Percentiles rank a stretch among this genome's conserved stretches.
Evolutionary conservation across 768 basidiomycete species (phyloP).

Genomic region (Panaeolus papilionaceus): DNA sequence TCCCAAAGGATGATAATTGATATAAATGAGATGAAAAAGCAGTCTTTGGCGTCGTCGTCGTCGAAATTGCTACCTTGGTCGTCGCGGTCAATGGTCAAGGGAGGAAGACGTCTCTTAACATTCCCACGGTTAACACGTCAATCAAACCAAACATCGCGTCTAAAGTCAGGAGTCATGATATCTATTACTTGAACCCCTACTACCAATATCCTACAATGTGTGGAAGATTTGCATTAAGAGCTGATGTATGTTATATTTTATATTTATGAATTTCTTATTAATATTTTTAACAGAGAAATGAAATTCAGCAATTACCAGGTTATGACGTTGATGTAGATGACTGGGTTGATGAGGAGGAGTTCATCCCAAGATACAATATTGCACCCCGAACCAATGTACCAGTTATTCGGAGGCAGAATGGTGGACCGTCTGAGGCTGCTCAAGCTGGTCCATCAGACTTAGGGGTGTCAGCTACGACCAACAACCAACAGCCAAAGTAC

Average conservation of each 20-base stretch:
- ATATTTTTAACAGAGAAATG: slow-evolving; percentile 36
- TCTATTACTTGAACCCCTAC: neutral
- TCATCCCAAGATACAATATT: slow-evolving; percentile 78
- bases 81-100: slow-evolving; percentile 21
- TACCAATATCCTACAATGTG: slow-evolving; percentile 50
- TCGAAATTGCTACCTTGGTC: slow-evolving; percentile 19
- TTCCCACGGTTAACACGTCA: slow-evolving; percentile 31
- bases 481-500: slow-evolving; percentile 33
- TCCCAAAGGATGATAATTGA: slow-evolving; percentile 10
- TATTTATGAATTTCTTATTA: neutral
- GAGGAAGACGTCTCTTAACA: slow-evolving; percentile 14
- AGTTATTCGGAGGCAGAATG: slow-evolving; percentile 59
- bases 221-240: slow-evolving; percentile 64
- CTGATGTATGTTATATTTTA: slow-evolving; percentile 42
- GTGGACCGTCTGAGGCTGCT: slow-evolving; percentile 26
- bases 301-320: slow-evolving; percentile 51
- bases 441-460: slow-evolving; percentile 23
- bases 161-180: neutral
- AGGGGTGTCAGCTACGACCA: slow-evolving; percentile 19
- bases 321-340: slow-evolving; percentile 54
- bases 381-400: slow-evolving; percentile 83
- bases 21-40: slow-evolving; percentile 15
- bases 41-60: slow-evolving; percentile 31
- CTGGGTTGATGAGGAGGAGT: slow-evolving; percentile 67
- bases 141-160: slow-evolving; percentile 11